A percentile compares a stretch with the other conserved stretches of the same genome.
These are phyloP conservation scores for Ogataea trehalophila DNA, from an alignment of 805 yeast species.

Conservation along the genomic window DNA sequence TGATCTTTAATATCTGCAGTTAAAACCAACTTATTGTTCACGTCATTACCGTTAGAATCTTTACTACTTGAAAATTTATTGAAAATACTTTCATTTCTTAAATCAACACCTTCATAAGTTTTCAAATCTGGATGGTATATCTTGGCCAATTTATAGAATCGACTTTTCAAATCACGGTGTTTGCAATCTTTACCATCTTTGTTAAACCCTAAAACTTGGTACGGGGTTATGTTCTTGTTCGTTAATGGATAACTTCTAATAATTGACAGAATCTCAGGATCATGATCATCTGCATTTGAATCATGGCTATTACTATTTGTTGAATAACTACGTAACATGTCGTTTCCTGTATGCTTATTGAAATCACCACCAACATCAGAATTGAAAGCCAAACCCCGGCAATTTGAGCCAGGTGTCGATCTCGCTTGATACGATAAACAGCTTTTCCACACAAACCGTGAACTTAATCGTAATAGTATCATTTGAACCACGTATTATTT, in stretches of 20 bases:
- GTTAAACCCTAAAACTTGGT: slow-evolving; percentile 53
- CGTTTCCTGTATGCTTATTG: too few relatives aligned
- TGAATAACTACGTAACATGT: too few relatives aligned
- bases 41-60: slow-evolving; percentile 1
- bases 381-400: too few relatives aligned
- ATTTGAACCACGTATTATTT: too few relatives aligned
- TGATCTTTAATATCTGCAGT: slow-evolving; percentile 28
- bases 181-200: slow-evolving; percentile 31
- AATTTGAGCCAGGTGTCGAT: too few relatives aligned
- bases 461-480: too few relatives aligned
- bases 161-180: slow-evolving; percentile 36
- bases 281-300: slow-evolving; percentile 2
- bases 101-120: slow-evolving; percentile 17
- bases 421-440: too few relatives aligned
- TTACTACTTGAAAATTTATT: slow-evolving; percentile 4
- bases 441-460: too few relatives aligned
- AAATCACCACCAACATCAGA: too few relatives aligned
- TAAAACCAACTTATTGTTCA: slow-evolving; percentile 5
- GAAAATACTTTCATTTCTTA: not conserved
- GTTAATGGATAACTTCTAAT: slow-evolving; percentile 38
- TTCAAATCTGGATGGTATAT: slow-evolving; percentile 74
- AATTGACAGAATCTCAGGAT: slow-evolving; percentile 22
- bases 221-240: slow-evolving; percentile 53
- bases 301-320: too few relatives aligned
- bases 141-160: slow-evolving; percentile 61